Evolutionary conservation across 495 filamentous ascomycete genomes (phyloP).

Genomic region (Annulohypoxylon nitens): DNA sequence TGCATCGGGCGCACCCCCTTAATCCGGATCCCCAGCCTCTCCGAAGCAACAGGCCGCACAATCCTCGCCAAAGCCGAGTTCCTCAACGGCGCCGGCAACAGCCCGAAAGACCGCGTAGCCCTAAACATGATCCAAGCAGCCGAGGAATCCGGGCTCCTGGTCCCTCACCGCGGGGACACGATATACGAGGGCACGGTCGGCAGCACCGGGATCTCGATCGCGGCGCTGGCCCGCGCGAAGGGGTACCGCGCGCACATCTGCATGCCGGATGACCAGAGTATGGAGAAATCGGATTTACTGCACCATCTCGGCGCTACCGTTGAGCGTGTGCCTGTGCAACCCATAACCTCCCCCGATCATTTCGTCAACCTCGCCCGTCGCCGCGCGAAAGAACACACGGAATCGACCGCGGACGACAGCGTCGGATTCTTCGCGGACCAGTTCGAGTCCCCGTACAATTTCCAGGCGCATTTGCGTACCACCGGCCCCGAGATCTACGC

Average conservation of each 20-base stretch:
- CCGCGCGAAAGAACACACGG: conserved; percentile 77
- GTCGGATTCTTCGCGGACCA: conserved; percentile 95
- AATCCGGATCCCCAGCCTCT: conserved; percentile 87
- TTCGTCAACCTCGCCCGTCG: conserved; percentile 94
- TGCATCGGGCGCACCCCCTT: conserved; percentile 96
- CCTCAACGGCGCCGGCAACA: conserved; percentile 94
- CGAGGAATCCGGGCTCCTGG: conserved; percentile 81
- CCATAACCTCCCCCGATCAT: conserved; percentile 89
- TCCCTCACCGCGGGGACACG: conserved; percentile 85
- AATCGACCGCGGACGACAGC: conserved; percentile 55
- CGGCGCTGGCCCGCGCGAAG: conserved; percentile 84
- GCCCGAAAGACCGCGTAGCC: conserved; percentile 95
- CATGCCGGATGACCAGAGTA: conserved; percentile 93
- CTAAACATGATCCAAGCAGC: conserved; percentile 88
- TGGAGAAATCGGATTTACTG: conserved; percentile 89
- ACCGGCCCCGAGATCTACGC: conserved; percentile 90
- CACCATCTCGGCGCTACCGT: conserved; percentile 91
- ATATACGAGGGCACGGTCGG: conserved; percentile 99
- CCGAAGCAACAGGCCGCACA: conserved; percentile 89
- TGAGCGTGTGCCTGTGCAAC: conserved; percentile 88
- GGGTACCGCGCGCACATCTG: conserved; percentile 96
- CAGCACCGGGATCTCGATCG: conserved; percentile 92
- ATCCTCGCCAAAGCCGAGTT: conserved; percentile 98
- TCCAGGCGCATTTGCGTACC: conserved; percentile 80
- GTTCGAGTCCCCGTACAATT: conserved; percentile 93